Evolutionary conservation across 805 yeast species (phyloP).

Genomic region (Blastobotrys parvus): DNA sequence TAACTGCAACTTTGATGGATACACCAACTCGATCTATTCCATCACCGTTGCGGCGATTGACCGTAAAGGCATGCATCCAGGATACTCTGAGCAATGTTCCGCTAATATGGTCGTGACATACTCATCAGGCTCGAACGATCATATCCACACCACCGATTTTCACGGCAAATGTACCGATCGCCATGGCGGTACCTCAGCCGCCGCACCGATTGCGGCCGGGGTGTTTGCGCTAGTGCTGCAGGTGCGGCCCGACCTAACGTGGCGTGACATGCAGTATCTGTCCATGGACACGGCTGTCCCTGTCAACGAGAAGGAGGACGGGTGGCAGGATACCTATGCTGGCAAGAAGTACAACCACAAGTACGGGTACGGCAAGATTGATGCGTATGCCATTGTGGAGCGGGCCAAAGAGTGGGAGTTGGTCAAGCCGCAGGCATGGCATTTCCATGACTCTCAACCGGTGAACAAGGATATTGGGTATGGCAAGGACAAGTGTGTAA

Average conservation of each 20-base stretch:
- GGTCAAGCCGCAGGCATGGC: conserved; percentile 91
- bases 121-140: conserved; percentile 84
- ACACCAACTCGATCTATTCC: conserved; percentile 90
- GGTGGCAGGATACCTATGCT: conserved; percentile 66
- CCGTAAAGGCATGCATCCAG: conserved; percentile 76
- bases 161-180: conserved; percentile 54
- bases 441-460: conserved; percentile 37
- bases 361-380: conserved; percentile 89
- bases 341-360: conserved; percentile 68
- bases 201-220: conserved; percentile 99
- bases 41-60: conserved; percentile 94
- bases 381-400: conserved; percentile 66
- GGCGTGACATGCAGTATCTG: conserved; percentile 93
- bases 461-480: conserved; percentile 26
- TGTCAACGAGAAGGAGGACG: conserved; percentile 56
- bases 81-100: conserved; percentile 85
- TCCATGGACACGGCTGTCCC: conserved; percentile 64
- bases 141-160: conserved; percentile 81
- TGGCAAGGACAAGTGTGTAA: conserved; percentile 9
- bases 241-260: conserved; percentile 79
- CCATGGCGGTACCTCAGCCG: conserved; percentile 98
- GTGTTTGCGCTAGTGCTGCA: conserved; percentile 73
- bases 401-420: conserved; percentile 68
- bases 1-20: conserved; percentile 94
- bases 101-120: conserved; percentile 93